phyloP scores from a whole-genome alignment of 441 rosid genomes.

The Adansonia rubrostipa region DNA sequence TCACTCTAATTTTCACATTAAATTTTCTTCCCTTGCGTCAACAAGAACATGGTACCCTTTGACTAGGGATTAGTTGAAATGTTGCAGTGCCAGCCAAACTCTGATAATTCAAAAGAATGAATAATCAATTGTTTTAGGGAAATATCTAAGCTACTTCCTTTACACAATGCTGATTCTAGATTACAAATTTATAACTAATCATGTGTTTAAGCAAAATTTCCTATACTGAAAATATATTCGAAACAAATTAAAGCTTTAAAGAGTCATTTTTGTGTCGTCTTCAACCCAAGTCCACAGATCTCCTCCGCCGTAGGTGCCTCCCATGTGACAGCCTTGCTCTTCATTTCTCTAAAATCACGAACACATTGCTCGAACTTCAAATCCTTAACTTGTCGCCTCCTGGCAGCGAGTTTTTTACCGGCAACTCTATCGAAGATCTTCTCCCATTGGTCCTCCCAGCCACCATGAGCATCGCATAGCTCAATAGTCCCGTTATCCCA shows the following conservation, averaged over 20 bases:
- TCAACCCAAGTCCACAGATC: constrained; percentile 61
- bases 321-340: constrained; percentile 52
- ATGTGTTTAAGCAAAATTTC: neutral
- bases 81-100: neutral
- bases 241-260: neutral
- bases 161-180: neutral
- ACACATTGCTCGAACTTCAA: constrained; percentile 54
- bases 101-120: neutral
- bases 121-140: too few relatives aligned
- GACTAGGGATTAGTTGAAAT: too few relatives aligned
- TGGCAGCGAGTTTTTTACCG: constrained; percentile 51
- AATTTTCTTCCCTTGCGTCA: neutral
- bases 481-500: constrained; percentile 63
- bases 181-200: neutral
- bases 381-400: constrained; percentile 44
- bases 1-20: neutral
- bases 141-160: neutral
- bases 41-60: neutral
- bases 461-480: constrained; percentile 74
- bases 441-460: constrained; percentile 84
- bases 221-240: neutral
- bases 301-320: constrained; percentile 64
- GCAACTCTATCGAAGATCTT: constrained; percentile 55
- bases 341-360: constrained; percentile 59
- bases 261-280: constrained; percentile 18